Base-by-base conservation (phyloP, 1,284 basidiomycete genomes). In the Rhizoctonia solani region DNA sequence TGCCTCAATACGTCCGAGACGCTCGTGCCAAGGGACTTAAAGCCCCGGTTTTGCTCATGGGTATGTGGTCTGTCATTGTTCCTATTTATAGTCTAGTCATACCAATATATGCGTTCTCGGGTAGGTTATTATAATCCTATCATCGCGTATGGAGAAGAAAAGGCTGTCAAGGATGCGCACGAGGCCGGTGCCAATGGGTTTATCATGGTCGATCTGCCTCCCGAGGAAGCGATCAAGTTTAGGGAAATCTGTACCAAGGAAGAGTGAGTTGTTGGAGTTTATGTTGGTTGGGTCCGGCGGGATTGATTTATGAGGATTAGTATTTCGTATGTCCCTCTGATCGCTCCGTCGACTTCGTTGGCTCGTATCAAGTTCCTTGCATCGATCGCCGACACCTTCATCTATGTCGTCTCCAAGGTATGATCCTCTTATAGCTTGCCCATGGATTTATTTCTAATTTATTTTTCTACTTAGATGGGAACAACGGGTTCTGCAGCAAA, bases 201-300 rank as follows among this genome's bases (percentile, higher is more conserved):
- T 77, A 96, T 99, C 74, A 86, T 99, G 77, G 95, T 98, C 49
- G 97, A 99, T 77, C 85, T 99, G 23, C 97, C 97, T 21, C 96
- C 97, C 4, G 95, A 98, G 79, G 97, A 99, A 79, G 96, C 96
- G 19, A 79, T 93, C 71, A 81, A 84, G 39, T 99, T 99, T 83
- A 85, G 95, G 53, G 85, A 88, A 72, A 92, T 94, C 74, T 99
- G 97, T 77, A 83, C 86, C 34, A 85, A 83, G 71, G 82, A 87
- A 44, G 85, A 85, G 95, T 95, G 74, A 74, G 89, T 81, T 52
- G n/a, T n/a, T n/a, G n/a, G 9, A 39, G 16, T 16, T 50, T 53
- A 32, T 46, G 21, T n/a, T 25, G 5, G 19, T 1, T 46, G 14
- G 0, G 39, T 53, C 25, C 41, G 63, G 27, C 23, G 41, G 39